Percentiles rank a stretch among this genome's conserved stretches.
Conservation (phyloP, 164 flowering plant species). For the Taxillus chinensis region DNA sequence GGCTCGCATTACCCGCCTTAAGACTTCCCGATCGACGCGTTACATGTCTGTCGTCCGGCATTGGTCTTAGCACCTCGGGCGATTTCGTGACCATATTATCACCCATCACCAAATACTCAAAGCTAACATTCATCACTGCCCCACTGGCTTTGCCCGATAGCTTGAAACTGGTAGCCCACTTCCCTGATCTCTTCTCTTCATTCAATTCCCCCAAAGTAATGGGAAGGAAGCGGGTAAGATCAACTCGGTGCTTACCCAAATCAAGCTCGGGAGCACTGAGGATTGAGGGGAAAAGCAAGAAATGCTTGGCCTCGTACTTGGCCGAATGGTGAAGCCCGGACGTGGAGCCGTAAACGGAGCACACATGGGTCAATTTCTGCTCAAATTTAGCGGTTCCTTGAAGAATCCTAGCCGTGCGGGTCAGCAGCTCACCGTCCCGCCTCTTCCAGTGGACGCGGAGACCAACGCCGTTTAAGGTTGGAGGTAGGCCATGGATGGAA, state of each 20-base stretch:
- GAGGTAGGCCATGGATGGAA: slow-evolving; percentile 39
- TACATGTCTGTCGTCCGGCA: slow-evolving; percentile 21
- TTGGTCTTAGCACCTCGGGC: slow-evolving; percentile 15
- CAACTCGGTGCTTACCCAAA: slow-evolving; percentile 83
- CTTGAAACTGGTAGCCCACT: slow-evolving; percentile 87
- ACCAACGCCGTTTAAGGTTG: slow-evolving; percentile 27
- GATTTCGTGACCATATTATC: slow-evolving; percentile 20
- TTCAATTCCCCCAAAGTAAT: slow-evolving; percentile 85
- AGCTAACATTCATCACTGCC: slow-evolving; percentile 77
- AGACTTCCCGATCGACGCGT: slow-evolving; percentile 44
- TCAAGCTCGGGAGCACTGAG: slow-evolving; percentile 53
- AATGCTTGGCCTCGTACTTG: slow-evolving; percentile 86
- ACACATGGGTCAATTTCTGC: slow-evolving; percentile 46
- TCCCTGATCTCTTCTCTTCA: slow-evolving; percentile 75
- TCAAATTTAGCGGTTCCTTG: slow-evolving; percentile 61
- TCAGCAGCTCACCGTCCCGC: slow-evolving; percentile 47
- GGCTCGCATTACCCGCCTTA: slow-evolving; percentile 15
- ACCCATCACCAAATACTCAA: slow-evolving; percentile 50
- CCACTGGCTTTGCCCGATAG: slow-evolving; percentile 76
- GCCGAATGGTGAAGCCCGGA: slow-evolving; percentile 75
- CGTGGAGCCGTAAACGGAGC: slow-evolving; percentile 65
- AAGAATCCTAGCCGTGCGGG: slow-evolving; percentile 41
- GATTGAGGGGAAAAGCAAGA: slow-evolving; percentile 51
- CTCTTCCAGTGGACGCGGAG: slow-evolving; percentile 80
- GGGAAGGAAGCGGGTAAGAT: slow-evolving; percentile 87